Percentiles rank a stretch among this genome's conserved stretches.
Conservation (phyloP, 2,329 filamentous ascomycete species). For the Herpotrichia juniperi region DNA sequence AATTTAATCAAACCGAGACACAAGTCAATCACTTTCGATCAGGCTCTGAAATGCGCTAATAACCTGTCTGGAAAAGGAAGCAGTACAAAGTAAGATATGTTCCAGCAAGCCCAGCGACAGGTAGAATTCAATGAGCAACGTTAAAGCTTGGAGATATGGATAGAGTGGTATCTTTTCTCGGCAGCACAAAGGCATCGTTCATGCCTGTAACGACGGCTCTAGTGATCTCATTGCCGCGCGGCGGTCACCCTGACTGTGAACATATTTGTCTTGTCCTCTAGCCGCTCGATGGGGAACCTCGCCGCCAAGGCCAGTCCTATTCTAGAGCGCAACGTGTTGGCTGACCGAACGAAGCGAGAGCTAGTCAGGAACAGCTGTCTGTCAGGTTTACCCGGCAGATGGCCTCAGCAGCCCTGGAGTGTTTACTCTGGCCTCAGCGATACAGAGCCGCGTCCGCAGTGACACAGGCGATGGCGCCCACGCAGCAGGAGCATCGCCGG, state of each 20-base stretch:
- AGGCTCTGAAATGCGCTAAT: no score
- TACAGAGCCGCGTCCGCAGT: not conserved
- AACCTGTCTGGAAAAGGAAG: no score
- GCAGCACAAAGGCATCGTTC: no score
- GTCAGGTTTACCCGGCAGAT: constrained; percentile 17
- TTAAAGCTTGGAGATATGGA: no score
- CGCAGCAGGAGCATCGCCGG: not conserved
- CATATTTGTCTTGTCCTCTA: not conserved
- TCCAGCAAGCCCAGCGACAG: no score
- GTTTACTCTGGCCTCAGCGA: not conserved
- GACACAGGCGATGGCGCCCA: not conserved
- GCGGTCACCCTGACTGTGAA: constrained; percentile 9
- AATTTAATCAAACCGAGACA: no score
- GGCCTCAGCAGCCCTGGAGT: not conserved
- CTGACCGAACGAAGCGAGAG: constrained; percentile 4
- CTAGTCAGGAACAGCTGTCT: constrained; percentile 22
- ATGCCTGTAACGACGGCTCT: constrained; percentile 6
- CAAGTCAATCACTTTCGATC: no score
- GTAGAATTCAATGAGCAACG: no score
- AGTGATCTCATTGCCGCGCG: not conserved
- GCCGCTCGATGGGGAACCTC: not conserved
- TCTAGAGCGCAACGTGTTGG: not conserved
- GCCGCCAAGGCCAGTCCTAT: not conserved
- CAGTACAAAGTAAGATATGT: no score
- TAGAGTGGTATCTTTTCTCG: no score